Conservation (phyloP, 2,329 filamentous ascomycete species). For the Mariannaea elegans region DNA sequence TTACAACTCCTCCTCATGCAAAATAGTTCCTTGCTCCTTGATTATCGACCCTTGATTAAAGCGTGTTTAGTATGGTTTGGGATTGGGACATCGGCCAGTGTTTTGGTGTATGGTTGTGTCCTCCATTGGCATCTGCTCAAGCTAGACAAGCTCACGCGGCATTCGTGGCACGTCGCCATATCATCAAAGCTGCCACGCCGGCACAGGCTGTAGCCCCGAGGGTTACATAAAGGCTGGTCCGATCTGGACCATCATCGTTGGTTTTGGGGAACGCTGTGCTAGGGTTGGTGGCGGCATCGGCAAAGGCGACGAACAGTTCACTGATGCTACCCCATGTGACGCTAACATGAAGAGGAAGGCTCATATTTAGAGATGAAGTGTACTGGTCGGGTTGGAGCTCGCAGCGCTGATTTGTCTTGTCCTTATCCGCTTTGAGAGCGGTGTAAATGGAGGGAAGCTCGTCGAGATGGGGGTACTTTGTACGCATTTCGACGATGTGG, state of each 20-base stretch:
- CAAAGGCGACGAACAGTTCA: slow-evolving; percentile 90
- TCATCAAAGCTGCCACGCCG: slow-evolving; percentile 70
- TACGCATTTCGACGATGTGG: slow-evolving; percentile 84
- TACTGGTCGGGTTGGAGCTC: slow-evolving; percentile 94
- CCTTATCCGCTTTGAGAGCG: slow-evolving; percentile 92
- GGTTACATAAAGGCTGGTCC: slow-evolving; percentile 86
- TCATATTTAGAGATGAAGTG: slow-evolving; percentile 85
- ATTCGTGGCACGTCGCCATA: slow-evolving; percentile 68
- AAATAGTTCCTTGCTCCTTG: slow-evolving; percentile 1
- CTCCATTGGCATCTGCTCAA: not conserved
- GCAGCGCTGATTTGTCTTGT: slow-evolving; percentile 95
- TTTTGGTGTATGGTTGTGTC: not conserved
- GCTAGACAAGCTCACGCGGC: slow-evolving; percentile 44
- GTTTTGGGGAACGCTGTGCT: slow-evolving; percentile 88
- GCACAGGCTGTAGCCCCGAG: slow-evolving; percentile 77
- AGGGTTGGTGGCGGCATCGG: slow-evolving; percentile 91
- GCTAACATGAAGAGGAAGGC: slow-evolving; percentile 90
- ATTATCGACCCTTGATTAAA: not conserved
- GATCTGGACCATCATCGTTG: slow-evolving; percentile 85
- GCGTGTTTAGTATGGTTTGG: not conserved
- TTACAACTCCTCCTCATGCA: slow-evolving; percentile 37
- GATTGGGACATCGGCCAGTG: not conserved
- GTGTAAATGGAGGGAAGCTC: slow-evolving; percentile 92
- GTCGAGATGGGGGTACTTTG: slow-evolving; percentile 83
- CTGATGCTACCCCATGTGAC: slow-evolving; percentile 94